These are phyloP conservation scores for Phoma sp. DNA, from an alignment of 2,329 filamentous ascomycete genomes.

Conservation along the genomic window DNA sequence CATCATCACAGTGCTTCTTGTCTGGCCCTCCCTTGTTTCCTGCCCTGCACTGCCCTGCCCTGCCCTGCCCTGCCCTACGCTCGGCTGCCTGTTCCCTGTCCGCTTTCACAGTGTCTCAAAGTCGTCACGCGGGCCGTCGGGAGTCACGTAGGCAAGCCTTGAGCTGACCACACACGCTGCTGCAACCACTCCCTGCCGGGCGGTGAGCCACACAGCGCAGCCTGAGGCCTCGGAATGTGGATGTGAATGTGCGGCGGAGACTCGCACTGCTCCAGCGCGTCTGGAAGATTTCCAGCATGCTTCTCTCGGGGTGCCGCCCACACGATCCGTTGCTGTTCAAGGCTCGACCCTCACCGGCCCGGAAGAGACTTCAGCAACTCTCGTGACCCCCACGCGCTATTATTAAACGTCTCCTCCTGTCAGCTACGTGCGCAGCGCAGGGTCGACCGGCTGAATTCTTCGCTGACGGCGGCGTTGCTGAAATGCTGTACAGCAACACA, in stretches of 20 bases:
- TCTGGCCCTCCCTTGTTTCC: slow-evolving; percentile 17
- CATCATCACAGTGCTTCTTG: slow-evolving; percentile 12
- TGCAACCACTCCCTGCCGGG: background rate
- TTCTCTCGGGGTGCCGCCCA: slow-evolving; percentile 11
- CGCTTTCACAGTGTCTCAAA: slow-evolving; percentile 18
- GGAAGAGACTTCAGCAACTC: slow-evolving; percentile 18
- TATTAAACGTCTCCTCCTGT: slow-evolving; percentile 34
- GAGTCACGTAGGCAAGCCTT: background rate
- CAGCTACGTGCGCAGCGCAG: slow-evolving; percentile 4
- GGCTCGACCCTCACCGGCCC: slow-evolving; percentile 18
- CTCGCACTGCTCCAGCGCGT: slow-evolving; percentile 15
- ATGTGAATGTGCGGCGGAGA: slow-evolving; percentile 2
- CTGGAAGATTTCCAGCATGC: slow-evolving; percentile 14
- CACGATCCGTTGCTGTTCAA: slow-evolving; percentile 17
- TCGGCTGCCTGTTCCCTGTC: slow-evolving; percentile 18
- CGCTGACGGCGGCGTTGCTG: slow-evolving; percentile 6
- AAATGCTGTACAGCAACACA: slow-evolving; percentile 2
- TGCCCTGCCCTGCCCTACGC: too few relatives aligned
- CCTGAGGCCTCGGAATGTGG: slow-evolving; percentile 2
- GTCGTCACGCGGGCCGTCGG: slow-evolving; percentile 12
- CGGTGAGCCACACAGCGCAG: background rate
- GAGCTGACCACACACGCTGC: background rate
- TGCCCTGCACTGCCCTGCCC: too few relatives aligned
- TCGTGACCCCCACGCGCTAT: slow-evolving; percentile 47
- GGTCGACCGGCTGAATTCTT: background rate